Percentiles rank a stretch among this genome's conserved stretches.
These are phyloP conservation scores for Spergularia marina DNA, from an alignment of 148 eudicot genomes.

Conservation along the genomic window DNA sequence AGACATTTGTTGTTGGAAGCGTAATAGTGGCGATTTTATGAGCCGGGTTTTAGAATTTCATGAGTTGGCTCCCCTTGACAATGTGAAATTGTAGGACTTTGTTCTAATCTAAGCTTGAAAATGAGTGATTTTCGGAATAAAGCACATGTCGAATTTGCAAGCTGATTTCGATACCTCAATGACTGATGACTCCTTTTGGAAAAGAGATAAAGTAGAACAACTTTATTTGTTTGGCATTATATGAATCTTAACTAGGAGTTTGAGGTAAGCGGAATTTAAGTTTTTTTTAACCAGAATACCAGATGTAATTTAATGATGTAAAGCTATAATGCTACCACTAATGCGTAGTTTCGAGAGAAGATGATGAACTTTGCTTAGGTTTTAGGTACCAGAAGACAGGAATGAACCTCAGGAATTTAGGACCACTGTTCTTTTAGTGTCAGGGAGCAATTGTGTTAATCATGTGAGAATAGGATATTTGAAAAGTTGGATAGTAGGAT, in stretches of 20 bases:
- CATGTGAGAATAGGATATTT: too few relatives aligned
- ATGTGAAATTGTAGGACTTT: neutral
- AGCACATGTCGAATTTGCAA: neutral
- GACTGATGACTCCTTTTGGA: neutral
- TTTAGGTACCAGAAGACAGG: too few relatives aligned
- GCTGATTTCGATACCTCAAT: neutral
- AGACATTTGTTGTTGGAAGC: neutral
- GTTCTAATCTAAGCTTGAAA: conserved; percentile 5
- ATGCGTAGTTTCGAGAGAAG: neutral
- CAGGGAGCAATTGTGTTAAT: too few relatives aligned
- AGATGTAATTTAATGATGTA: neutral
- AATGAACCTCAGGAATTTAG: too few relatives aligned
- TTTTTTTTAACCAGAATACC: neutral
- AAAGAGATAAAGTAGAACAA: neutral
- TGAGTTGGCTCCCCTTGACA: neutral
- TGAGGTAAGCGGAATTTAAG: neutral
- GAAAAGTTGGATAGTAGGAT: too few relatives aligned
- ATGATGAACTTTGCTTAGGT: neutral
- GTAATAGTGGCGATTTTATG: neutral
- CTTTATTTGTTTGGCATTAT: too few relatives aligned
- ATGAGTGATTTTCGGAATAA: neutral
- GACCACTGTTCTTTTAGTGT: too few relatives aligned
- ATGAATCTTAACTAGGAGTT: too few relatives aligned
- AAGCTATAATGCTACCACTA: neutral
- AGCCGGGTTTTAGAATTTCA: neutral